phyloP scores from a whole-genome alignment of 1,284 basidiomycete species.

The Sanghuangporus sanghuang region DNA sequence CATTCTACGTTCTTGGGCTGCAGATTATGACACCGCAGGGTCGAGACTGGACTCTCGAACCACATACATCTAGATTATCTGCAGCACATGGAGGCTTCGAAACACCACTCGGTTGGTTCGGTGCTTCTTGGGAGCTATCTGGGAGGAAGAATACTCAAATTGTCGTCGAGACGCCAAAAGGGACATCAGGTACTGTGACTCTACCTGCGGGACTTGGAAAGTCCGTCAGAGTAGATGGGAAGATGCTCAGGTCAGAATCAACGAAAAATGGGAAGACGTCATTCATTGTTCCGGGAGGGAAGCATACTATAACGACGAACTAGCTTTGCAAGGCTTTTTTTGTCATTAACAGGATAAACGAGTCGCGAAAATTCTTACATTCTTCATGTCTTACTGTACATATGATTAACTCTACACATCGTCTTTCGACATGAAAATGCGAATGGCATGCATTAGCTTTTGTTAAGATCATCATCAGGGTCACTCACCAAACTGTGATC shows the following conservation, averaged over 20 bases:
- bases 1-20: conserved; percentile 40
- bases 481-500: neutral
- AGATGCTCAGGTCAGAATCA: neutral
- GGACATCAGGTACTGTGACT: conserved; percentile 12
- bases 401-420: neutral
- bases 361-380: neutral
- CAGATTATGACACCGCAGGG: conserved; percentile 35
- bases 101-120: conserved; percentile 39
- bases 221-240: conserved; percentile 4
- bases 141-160: neutral
- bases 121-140: conserved; percentile 33
- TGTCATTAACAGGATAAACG: no score
- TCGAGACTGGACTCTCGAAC: conserved; percentile 33
- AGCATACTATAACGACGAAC: conserved; percentile 10
- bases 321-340: neutral
- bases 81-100: conserved; percentile 39
- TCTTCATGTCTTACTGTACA: neutral
- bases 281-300: conserved; percentile 13
- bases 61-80: conserved; percentile 31
- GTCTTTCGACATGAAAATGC: neutral
- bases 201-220: conserved; percentile 6
- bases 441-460: neutral
- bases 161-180: conserved; percentile 8
- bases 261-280: neutral
- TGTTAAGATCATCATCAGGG: neutral